A percentile compares a stretch with the other conserved stretches of the same genome.
Conservation (phyloP, 108 stramenopile species). For the Chaetoceros muelleri region DNA sequence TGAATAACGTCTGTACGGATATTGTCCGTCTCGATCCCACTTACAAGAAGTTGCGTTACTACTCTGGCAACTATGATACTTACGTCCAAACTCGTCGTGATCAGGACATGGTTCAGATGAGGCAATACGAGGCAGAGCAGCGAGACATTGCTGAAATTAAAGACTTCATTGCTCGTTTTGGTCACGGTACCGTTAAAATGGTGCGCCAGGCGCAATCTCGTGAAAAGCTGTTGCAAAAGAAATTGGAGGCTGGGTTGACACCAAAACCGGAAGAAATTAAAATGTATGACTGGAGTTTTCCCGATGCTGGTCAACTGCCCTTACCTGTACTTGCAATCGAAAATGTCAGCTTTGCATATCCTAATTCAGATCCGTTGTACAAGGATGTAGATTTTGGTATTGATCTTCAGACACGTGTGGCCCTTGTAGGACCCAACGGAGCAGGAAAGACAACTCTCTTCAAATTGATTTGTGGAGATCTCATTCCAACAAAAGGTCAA, state of each 20-base stretch:
- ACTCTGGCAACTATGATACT: conserved; percentile 94
- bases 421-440: conserved; percentile 77
- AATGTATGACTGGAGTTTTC: conserved; percentile 61
- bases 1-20: conserved; percentile 97
- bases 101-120: conserved; percentile 92
- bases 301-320: conserved; percentile 81
- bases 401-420: conserved; percentile 78
- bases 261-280: conserved; percentile 68
- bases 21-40: conserved; percentile 88
- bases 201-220: conserved; percentile 88
- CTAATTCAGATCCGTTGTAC: conserved; percentile 60
- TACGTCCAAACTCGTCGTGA: conserved; percentile 88
- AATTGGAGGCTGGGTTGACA: conserved; percentile 83
- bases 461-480: conserved; percentile 88
- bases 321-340: conserved; percentile 78
- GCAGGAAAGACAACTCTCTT: conserved; percentile 87
- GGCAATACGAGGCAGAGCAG: conserved; percentile 95
- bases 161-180: conserved; percentile 92
- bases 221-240: conserved; percentile 85
- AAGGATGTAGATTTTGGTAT: conserved; percentile 83
- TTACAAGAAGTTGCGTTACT: conserved; percentile 89
- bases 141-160: conserved; percentile 93
- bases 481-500: conserved; percentile 83
- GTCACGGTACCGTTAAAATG: conserved; percentile 93
- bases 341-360: conserved; percentile 71